phyloP scores from a whole-genome alignment of 106 monocot species.

The Acanthochlamys bracteata region DNA sequence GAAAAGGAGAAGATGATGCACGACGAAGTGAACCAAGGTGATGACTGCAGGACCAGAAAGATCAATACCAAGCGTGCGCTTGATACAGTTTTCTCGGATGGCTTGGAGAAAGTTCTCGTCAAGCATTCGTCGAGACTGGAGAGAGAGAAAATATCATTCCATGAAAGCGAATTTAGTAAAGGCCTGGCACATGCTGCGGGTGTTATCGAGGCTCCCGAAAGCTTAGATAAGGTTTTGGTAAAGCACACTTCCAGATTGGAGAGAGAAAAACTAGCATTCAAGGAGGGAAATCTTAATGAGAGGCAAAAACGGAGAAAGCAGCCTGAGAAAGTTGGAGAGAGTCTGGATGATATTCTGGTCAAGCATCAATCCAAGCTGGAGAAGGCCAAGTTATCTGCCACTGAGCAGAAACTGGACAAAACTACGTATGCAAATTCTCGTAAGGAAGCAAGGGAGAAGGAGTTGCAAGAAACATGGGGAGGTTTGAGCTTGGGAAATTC shows the following conservation, averaged over 20 bases:
- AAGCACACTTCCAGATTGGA: slow-evolving; percentile 38
- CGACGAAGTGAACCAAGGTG: slow-evolving; percentile 22
- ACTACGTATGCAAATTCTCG: slow-evolving; percentile 26
- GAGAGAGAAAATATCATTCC: slow-evolving; percentile 24
- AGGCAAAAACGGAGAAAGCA: slow-evolving; percentile 5
- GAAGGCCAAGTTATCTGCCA: slow-evolving; percentile 38
- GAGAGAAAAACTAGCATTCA: slow-evolving; percentile 24
- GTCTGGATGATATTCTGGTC: slow-evolving; percentile 59
- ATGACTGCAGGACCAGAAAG: slow-evolving; percentile 2
- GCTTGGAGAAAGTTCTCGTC: slow-evolving; percentile 37
- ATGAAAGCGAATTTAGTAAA: neutral
- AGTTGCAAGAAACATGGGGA: slow-evolving; percentile 85
- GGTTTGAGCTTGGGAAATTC: slow-evolving; percentile 78
- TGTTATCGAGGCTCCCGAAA: slow-evolving; percentile 7
- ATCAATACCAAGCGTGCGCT: neutral
- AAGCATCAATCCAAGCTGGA: slow-evolving; percentile 55
- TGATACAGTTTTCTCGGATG: slow-evolving; percentile 5
- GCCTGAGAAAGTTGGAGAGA: slow-evolving; percentile 12
- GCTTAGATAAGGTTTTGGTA: slow-evolving; percentile 39
- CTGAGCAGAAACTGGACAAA: slow-evolving; percentile 10
- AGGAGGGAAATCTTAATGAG: neutral
- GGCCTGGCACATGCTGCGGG: no score
- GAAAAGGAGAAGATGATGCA: slow-evolving; percentile 53
- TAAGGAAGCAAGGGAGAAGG: slow-evolving; percentile 49
- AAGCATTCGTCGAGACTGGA: slow-evolving; percentile 39